Base-by-base conservation (phyloP, 2,329 filamentous ascomycete genomes). In the Aspergillus novofumigatus region DNA sequence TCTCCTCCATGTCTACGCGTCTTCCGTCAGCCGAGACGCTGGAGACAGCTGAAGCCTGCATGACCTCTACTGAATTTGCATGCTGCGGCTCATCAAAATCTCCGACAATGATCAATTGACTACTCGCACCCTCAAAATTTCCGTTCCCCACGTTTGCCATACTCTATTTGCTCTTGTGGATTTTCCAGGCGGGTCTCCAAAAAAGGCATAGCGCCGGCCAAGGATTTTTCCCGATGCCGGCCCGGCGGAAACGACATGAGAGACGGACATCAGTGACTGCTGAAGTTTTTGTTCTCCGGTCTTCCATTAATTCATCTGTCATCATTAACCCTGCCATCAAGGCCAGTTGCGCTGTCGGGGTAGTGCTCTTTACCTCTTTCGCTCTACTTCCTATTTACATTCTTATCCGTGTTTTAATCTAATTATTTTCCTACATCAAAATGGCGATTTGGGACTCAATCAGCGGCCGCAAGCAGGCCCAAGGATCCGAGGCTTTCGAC, bases 401-500 rank as follows among this genome's bases (percentile, higher is more conserved):
- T 60, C 61, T 58, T 62, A 55, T 52, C 60, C 63, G 55, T 69
- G 64, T 62, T 63, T 59, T 61, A 66, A 68, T 63, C 65, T 60
- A 57, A 54, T 55, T 59, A 61, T 64, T 58, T 49, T 54, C 42
- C 47, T 55, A 51, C 23, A 61, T 58, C 69, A 73, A 59, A 59
- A 84, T 84, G 81, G 77, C 80, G 55, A 77, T 84, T 67, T 85
- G 82, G 85, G 85, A 87, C 69, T 78, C 80, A 20, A 76, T 88
- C 67, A 82, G 83, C 42, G 85, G 85, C 60, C 81, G 81, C 68
- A 86, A 85, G 72, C 77, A 72, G 68, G 76, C 78, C 67, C 83
- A 83, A 73, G 76, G 78, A 59, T 76, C 84, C 57, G 75, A 81
- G 54, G 75, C 81, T 64, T 92, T 91, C 76, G 87, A 92, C 74